Conservation (phyloP, 257 asterid genomes). For the Penstemon eatonii region DNA sequence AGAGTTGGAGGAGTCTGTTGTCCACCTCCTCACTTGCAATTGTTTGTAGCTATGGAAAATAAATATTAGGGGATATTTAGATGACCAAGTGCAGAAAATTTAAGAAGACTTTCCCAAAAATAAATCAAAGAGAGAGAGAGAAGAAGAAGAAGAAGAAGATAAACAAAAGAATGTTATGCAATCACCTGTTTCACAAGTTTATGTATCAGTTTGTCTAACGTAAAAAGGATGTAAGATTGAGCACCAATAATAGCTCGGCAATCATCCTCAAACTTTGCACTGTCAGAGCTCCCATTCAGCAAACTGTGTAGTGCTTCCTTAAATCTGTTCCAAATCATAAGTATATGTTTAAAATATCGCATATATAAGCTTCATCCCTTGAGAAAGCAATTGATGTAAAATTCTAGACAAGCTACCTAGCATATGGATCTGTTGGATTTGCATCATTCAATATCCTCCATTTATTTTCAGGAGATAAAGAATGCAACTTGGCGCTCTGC, state of each 20-base stretch:
- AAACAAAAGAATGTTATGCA: constrained; percentile 18
- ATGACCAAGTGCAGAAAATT: constrained; percentile 30
- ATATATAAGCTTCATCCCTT: constrained; percentile 20
- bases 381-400: constrained; percentile 4
- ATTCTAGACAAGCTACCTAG: constrained; percentile 53
- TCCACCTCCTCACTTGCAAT: constrained; percentile 74
- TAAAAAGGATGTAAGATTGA: constrained; percentile 81
- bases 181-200: constrained; percentile 86
- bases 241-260: constrained; percentile 91
- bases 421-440: constrained; percentile 60
- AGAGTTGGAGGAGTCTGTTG: constrained; percentile 71
- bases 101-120: not conserved
- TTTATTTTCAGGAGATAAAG: constrained; percentile 69
- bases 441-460: constrained; percentile 61
- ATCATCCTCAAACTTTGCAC: constrained; percentile 89
- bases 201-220: constrained; percentile 88
- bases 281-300: constrained; percentile 83
- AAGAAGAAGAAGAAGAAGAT: not conserved
- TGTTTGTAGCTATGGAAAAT: constrained; percentile 53
- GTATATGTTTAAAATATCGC: constrained; percentile 28
- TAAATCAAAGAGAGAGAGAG: not conserved
- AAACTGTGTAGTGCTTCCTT: constrained; percentile 73
- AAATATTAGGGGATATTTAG: constrained; percentile 24
- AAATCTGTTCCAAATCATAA: constrained; percentile 55
- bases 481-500: constrained; percentile 71